Base-by-base conservation (phyloP, 2,329 filamentous ascomycete genomes). In the Pseudocercospora vitis region DNA sequence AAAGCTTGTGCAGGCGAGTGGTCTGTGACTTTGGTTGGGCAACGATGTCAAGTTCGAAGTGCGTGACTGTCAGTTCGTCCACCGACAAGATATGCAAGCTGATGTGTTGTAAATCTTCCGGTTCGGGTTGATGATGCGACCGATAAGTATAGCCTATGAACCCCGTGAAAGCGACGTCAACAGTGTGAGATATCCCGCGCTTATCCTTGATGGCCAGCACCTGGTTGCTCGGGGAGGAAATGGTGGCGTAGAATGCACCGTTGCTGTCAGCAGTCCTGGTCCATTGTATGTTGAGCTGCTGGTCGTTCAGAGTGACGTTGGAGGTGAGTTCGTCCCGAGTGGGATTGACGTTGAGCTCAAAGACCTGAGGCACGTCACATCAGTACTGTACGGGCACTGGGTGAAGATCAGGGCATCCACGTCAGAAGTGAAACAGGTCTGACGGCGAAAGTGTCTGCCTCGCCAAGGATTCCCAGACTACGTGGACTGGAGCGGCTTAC, bases 301-400 rank as follows among this genome's bases (percentile, higher is more conserved):
- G 57, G 52, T 70, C 71, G 62, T 76, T 76, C 53, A 77, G 59
- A 12, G 71, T 70, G 56, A 76, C 63, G 67, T 76, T 74, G 32
- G 70, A 69, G 23, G 50, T 67, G 59, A n/a, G 70, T 61, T 7
- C 9, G 52, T 72, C 55, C 40, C 70, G 64, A 50, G 69, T 62
- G 9, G 70, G 61, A 55, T 72, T 68, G 51, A 72, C 70, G 59
- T 68, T 68, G 54, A 77, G 70, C 56, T 69, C 72, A 57, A 76
- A 68, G 48, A 71, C 65, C 74, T 77, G 52, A 58, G 61, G 53
- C 56, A 56, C 26, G 26, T 48, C 49, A 53, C 21, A 65, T 72
- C 56, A 72, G 67, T 68, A 73, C 50, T 72, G 44, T 18, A n/a
- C n/a, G n/a, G n/a, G n/a, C n/a, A 29, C 45, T 28, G 32, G 26